Conservation (phyloP, 495 filamentous ascomycete genomes). For the Trichoderma gamsii region DNA sequence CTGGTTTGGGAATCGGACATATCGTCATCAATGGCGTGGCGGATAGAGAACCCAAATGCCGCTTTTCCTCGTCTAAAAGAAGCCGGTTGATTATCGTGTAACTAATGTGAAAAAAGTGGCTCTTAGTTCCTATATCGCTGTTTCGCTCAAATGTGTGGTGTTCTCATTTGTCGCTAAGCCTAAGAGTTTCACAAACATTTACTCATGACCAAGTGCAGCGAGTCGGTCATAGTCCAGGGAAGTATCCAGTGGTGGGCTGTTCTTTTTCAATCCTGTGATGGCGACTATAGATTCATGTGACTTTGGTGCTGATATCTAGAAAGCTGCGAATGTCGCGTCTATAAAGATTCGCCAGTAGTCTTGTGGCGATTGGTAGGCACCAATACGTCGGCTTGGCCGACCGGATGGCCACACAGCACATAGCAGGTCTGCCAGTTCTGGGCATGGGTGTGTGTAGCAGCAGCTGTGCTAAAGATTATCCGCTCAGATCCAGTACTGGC, state of each 20-base stretch:
- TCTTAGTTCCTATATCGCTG: too few relatives aligned
- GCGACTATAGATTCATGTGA: neutral
- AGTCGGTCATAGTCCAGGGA: neutral
- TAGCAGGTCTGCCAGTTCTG: neutral
- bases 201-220: neutral
- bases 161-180: neutral
- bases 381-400: neutral
- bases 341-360: neutral
- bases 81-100: neutral
- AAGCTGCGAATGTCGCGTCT: neutral
- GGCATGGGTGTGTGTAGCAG: too few relatives aligned
- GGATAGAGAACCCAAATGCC: too few relatives aligned
- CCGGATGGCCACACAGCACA: neutral
- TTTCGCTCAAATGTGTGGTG: neutral
- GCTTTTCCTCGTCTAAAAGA: neutral
- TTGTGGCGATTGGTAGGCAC: neutral
- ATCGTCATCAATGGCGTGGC: too few relatives aligned
- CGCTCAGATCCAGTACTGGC: constrained; percentile 61
- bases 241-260: too few relatives aligned
- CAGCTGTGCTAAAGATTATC: neutral
- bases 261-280: too few relatives aligned
- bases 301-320: neutral
- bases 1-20: too few relatives aligned
- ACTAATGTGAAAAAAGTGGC: neutral
- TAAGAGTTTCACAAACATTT: neutral